Evolutionary conservation across 2,329 filamentous ascomycete species (phyloP).

Genomic region (Diaporthe ilicicola): DNA sequence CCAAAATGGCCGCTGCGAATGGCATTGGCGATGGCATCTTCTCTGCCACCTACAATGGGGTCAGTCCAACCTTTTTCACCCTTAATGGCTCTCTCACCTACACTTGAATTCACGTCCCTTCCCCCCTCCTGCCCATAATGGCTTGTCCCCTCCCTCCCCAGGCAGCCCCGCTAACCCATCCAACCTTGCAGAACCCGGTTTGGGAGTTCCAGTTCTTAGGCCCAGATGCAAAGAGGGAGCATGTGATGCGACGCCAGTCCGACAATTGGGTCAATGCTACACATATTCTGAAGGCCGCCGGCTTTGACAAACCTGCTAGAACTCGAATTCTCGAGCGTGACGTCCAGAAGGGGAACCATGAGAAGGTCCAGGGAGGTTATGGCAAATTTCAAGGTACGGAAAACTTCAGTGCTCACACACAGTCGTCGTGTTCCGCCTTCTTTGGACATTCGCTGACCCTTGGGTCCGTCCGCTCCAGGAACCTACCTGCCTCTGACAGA

Average conservation of each 20-base stretch:
- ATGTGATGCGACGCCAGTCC: slow-evolving; percentile 93
- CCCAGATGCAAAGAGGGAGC: slow-evolving; percentile 72
- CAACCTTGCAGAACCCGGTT: slow-evolving; percentile 77
- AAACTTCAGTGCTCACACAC: neutral
- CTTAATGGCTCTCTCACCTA: slow-evolving; percentile 20
- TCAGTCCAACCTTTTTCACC: slow-evolving; percentile 50
- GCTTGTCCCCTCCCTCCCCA: neutral
- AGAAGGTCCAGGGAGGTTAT: slow-evolving; percentile 98
- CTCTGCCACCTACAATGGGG: slow-evolving; percentile 75
- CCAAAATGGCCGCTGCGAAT: slow-evolving; percentile 56
- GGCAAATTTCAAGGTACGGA: slow-evolving; percentile 91
- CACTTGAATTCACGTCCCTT: slow-evolving; percentile 7
- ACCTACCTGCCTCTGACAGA: slow-evolving; percentile 94
- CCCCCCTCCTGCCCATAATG: neutral
- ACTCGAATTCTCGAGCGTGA: slow-evolving; percentile 96
- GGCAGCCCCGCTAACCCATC: neutral
- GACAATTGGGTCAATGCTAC: slow-evolving; percentile 99
- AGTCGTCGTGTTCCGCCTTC: neutral
- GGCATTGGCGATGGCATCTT: slow-evolving; percentile 60
- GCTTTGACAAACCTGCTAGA: slow-evolving; percentile 94
- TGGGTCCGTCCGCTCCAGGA: slow-evolving; percentile 57
- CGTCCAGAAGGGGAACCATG: slow-evolving; percentile 94
- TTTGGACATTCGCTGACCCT: slow-evolving; percentile 20
- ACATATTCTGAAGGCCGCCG: slow-evolving; percentile 95
- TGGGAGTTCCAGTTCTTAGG: slow-evolving; percentile 87